Evolutionary conservation across 164 flowering plant genomes (phyloP).

Genomic region (Sedum album): DNA sequence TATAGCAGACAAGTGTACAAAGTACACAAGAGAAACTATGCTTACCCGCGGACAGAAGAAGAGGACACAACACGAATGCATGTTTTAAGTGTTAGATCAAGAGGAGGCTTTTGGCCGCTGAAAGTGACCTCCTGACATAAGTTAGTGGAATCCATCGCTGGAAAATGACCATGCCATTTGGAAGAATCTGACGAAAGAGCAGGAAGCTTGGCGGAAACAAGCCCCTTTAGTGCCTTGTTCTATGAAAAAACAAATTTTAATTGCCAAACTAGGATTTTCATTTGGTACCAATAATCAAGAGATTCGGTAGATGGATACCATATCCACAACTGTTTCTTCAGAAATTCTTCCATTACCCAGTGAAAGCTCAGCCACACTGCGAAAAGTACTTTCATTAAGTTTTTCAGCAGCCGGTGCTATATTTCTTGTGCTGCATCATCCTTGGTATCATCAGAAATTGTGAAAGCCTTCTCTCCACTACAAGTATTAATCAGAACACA

Average conservation of each 20-base stretch:
- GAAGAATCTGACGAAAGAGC: slow-evolving; percentile 21
- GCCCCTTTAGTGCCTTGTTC: slow-evolving; percentile 69
- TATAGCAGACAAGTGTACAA: background rate
- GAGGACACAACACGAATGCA: slow-evolving; percentile 56
- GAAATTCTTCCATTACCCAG: slow-evolving; percentile 30
- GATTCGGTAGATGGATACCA: slow-evolving; percentile 40
- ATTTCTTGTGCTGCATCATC: slow-evolving; percentile 22
- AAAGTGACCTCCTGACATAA: slow-evolving; percentile 38
- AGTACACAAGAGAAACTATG: background rate
- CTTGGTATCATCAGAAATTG: slow-evolving; percentile 21
- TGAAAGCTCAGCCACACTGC: slow-evolving; percentile 65
- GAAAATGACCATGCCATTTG: slow-evolving; percentile 22
- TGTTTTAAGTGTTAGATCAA: slow-evolving; percentile 84
- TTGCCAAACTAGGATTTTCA: background rate
- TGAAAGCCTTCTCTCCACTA: slow-evolving; percentile 22
- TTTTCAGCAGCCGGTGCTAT: slow-evolving; percentile 24
- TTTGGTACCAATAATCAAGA: background rate
- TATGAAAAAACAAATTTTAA: slow-evolving; percentile 12
- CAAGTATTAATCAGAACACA: slow-evolving; percentile 6
- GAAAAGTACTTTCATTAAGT: slow-evolving; percentile 43
- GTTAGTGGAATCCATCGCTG: slow-evolving; percentile 17
- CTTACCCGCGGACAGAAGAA: slow-evolving; percentile 73
- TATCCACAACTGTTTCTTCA: slow-evolving; percentile 34
- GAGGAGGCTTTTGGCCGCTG: slow-evolving; percentile 50
- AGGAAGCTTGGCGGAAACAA: slow-evolving; percentile 39